Conservation (phyloP, 495 filamentous ascomycete genomes). For the Penicillium canescens region DNA sequence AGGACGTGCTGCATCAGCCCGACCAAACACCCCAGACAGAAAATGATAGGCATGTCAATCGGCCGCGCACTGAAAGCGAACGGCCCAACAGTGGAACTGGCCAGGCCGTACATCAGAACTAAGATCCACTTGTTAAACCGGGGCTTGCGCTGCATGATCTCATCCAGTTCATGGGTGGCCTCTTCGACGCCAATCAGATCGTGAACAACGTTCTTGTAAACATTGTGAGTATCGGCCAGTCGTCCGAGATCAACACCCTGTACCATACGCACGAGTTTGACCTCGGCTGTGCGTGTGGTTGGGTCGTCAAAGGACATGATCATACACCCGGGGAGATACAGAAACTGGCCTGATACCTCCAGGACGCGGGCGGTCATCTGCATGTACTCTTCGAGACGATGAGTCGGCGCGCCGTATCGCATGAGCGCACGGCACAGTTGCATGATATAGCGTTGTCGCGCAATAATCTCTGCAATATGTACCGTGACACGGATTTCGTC, state of each 20-base stretch:
- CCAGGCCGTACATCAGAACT: slow-evolving; percentile 78
- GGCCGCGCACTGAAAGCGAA: slow-evolving; percentile 85
- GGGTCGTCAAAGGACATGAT: slow-evolving; percentile 93
- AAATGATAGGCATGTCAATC: slow-evolving; percentile 86
- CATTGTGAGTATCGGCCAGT: slow-evolving; percentile 79
- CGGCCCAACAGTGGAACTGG: slow-evolving; percentile 74
- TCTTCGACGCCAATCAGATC: slow-evolving; percentile 85
- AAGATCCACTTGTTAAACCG: slow-evolving; percentile 73
- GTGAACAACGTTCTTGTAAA: slow-evolving; percentile 93
- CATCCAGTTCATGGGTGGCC: slow-evolving; percentile 69
- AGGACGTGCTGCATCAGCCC: slow-evolving; percentile 81
- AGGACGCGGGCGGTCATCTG: slow-evolving; percentile 85
- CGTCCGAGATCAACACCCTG: slow-evolving; percentile 86
- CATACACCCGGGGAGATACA: slow-evolving; percentile 94
- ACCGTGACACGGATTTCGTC: slow-evolving; percentile 74
- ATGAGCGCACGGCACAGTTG: slow-evolving; percentile 88
- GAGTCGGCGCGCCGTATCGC: slow-evolving; percentile 77
- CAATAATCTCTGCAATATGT: slow-evolving; percentile 84
- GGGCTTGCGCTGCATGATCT: slow-evolving; percentile 62
- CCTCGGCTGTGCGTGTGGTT: slow-evolving; percentile 85
- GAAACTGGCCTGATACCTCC: slow-evolving; percentile 85
- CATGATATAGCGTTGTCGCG: slow-evolving; percentile 81
- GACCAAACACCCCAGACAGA: slow-evolving; percentile 78
- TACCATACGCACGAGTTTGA: slow-evolving; percentile 77
- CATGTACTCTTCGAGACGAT: slow-evolving; percentile 86